Base-by-base conservation (phyloP, 257 asterid species). In the Oldenlandia corymbosa region DNA sequence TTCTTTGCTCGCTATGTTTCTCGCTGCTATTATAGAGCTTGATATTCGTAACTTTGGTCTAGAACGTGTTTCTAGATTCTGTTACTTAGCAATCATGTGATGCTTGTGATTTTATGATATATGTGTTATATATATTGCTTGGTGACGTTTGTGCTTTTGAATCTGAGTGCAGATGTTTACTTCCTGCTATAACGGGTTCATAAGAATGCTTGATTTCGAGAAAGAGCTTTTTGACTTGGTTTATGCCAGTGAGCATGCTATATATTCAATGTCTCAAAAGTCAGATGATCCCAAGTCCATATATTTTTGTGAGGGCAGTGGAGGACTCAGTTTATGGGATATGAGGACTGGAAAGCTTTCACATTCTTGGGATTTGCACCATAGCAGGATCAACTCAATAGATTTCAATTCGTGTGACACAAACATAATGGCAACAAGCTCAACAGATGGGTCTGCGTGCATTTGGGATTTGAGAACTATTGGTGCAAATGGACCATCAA, bases 401-500 rank as follows among this genome's bases (percentile, higher is more conserved):
- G 90, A 92, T 70, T 92, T 92, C 45, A 85, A 75, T 63, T 55
- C 77, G 11, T 84, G 80, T 50, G 80, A 81, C 71, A 79, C 68
- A 72, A 81, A 84, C 32, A 57, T 78, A 65, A 73, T 92, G 82
- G 95, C 87, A 46, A 92, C 97, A 60, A 81, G 99, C 68, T 87
- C 95, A 51, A 76, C 88, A 21, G 95, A 89, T 71, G 83, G 85
- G 65, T 80, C 91, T 53, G 99, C 91, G 72, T 82, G 94, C 76
- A 81, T 92, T 67, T 89, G 99, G 98, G 98, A 92, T 78, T 73
- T 92, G 85, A 81, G 97, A 75, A 62, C 57, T 52, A 73, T 82
- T 60, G 65, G 71, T 63, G 77, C 76, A 30, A 63, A 72, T 46
- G 73, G 61, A 58, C 78, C 76, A 32, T 66, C 69, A 51, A 62